A percentile compares a stretch with the other conserved stretches of the same genome.
Conservation (phyloP, 192 early-diverging fungal species). For the Nowakowskiella sp. region DNA sequence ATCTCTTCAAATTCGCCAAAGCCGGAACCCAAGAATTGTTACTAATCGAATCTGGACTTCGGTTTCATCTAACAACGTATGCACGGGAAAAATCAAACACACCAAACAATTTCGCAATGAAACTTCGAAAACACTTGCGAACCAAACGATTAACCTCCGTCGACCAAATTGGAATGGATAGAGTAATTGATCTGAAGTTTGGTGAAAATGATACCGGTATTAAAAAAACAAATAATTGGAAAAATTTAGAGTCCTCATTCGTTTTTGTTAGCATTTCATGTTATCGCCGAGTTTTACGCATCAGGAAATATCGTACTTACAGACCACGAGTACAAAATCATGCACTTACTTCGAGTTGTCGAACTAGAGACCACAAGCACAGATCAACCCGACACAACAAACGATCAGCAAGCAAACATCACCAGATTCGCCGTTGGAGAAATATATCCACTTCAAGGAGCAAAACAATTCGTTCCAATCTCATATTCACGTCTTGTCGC, state of each 20-base stretch:
- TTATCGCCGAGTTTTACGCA: conserved; percentile 48
- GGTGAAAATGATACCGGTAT: conserved; percentile 44
- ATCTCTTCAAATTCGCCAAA: conserved; percentile 86
- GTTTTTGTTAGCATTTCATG: conserved; percentile 40
- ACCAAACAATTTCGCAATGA: conserved; percentile 81
- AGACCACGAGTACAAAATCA: conserved; percentile 73
- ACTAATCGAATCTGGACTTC: conserved; percentile 86
- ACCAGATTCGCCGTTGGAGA: conserved; percentile 73
- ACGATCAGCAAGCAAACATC: conserved; percentile 19
- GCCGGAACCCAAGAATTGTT: conserved; percentile 84
- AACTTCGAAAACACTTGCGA: conserved; percentile 88
- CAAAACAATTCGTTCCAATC: conserved; percentile 49
- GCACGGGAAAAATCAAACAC: conserved; percentile 76
- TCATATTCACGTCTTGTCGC: no score
- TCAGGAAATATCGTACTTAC: conserved; percentile 94
- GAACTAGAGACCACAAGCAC: conserved; percentile 56
- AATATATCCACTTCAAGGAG: conserved; percentile 59
- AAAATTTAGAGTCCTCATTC: neutral
- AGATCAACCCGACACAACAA: neutral
- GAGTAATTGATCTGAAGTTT: conserved; percentile 91
- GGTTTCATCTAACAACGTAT: conserved; percentile 86
- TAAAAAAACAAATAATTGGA: no score
- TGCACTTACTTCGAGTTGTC: conserved; percentile 81
- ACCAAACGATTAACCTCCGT: conserved; percentile 69
- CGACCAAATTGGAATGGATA: conserved; percentile 80